Evolutionary conservation across 768 basidiomycete genomes (phyloP).

Genomic region (Chlorophyllum brunneum): DNA sequence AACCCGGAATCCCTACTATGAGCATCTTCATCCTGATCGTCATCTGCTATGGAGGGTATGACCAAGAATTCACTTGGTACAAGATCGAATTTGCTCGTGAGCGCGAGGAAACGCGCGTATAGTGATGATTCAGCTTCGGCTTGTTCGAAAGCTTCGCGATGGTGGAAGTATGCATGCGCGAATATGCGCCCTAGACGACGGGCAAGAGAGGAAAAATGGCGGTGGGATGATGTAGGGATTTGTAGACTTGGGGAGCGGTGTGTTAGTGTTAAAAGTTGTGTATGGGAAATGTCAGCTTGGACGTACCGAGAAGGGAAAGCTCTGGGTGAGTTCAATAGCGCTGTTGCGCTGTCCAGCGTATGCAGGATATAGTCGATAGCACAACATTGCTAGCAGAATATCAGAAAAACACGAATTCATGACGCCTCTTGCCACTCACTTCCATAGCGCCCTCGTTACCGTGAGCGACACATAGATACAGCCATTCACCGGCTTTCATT

Average conservation of each 20-base stretch:
- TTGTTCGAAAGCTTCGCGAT: conserved; percentile 87
- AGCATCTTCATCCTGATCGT: conserved; percentile 16
- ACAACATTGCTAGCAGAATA: conserved; percentile 72
- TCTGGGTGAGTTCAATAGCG: conserved; percentile 84
- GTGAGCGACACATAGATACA: conserved; percentile 93
- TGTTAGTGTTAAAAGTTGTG: neutral
- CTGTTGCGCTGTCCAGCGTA: conserved; percentile 91
- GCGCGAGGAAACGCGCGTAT: conserved; percentile 84
- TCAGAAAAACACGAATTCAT: neutral
- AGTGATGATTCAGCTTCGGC: conserved; percentile 88
- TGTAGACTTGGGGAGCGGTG: conserved; percentile 49
- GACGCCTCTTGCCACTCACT: conserved; percentile 36
- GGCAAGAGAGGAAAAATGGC: conserved; percentile 88
- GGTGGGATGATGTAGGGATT: conserved; percentile 74
- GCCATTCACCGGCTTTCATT: conserved; percentile 99
- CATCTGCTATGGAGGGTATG: conserved; percentile 44
- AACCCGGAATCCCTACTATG: conserved; percentile 26
- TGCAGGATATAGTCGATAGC: conserved; percentile 96
- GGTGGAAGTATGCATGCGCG: conserved; percentile 94
- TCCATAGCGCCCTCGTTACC: conserved; percentile 86
- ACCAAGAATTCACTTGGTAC: conserved; percentile 83
- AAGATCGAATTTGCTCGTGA: conserved; percentile 76
- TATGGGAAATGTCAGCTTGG: neutral
- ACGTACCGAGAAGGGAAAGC: conserved; percentile 88
- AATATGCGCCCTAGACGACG: conserved; percentile 93